Base-by-base conservation (phyloP, 2,329 filamentous ascomycete species). In the Truncatella angustata region DNA sequence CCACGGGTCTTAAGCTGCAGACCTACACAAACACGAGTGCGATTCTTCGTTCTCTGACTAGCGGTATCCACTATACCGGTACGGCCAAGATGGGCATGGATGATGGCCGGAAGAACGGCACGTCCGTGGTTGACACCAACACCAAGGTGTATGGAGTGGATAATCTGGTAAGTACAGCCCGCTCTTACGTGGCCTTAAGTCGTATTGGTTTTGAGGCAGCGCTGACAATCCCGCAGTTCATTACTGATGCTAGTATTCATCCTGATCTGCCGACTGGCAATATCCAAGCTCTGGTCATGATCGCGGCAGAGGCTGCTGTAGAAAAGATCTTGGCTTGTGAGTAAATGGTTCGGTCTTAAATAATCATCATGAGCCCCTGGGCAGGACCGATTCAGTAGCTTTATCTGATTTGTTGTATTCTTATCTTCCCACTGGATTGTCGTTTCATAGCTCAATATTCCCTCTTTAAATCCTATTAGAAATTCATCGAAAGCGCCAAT, bases 81-180 rank as follows among this genome's bases (percentile, higher is more conserved):
- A 86, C 82, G 0, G 76, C 78, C 47, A 87, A 86, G 66, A 74
- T 87, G 58, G 84, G 84, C 11, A 71, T 69, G 0, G 75, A 82
- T 51, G 78, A 81, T 43, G 81, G 80, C 14, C 76, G 78, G 10
- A 69, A 66, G n/a, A 70, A 70, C 44, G 82, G 84, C 1, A 43
- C 35, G 6, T 42, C 48, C 1, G 48, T 43, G 3, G 48, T 50
- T 5, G 48, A 50, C 37, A 40, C 36, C 35, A 50, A 50, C 5
- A 24, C 37, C 48, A 50, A 50, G 48, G 48, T 50, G 4, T 35
- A 50, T 21, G 48, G 48, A 30, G 42, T 43, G 21, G 48, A 50
- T 18, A 50, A 50, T 24, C 9, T 50, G 24, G 48, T 50, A 42
- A 43, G 48, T 32, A 18, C 12, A 9, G n/a, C 12, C 20, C n/a